Evolutionary conservation across 768 basidiomycete genomes (phyloP), one percentile per base, ranked within the genome.

Genomic region (Nidularia pulvinata): DNA sequence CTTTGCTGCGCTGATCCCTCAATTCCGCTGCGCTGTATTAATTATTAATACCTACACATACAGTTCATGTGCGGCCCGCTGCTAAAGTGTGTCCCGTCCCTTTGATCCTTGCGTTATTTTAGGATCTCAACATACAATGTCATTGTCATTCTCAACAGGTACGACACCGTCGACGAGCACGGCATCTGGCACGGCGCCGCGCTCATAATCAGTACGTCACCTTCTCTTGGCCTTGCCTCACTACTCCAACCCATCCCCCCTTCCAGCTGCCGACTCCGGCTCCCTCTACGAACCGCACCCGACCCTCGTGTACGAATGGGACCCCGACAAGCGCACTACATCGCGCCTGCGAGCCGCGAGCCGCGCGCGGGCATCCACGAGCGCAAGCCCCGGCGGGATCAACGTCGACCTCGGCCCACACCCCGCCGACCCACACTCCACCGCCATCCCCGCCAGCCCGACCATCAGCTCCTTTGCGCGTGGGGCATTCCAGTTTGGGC

Each of bases 1-100:
- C 51, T n/a, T 19, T 32, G 19, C 37, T 39, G 7, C 7, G 37
- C 37, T 39, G 7, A 39, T 39, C 37, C n/a, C 37, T n/a, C n/a
- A n/a, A n/a, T n/a, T n/a, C n/a, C n/a, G n/a, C n/a, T n/a, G n/a
- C n/a, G n/a, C n/a, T n/a, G n/a, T n/a, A n/a, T n/a, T n/a, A n/a
- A n/a, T n/a, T n/a, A n/a, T n/a, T n/a, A n/a, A n/a, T n/a, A n/a
- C n/a, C n/a, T n/a, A n/a, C 32, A 49, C 46, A 13, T 32, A 32
- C 67, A 88, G 78, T 82, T 95, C 62, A 95, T 96, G 93, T 92
- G 90, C 52, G 94, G 95, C 0, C 94, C 94, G 19, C 74, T 98
- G 14, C 71, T 98, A 50, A 75, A 73, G 78, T 80, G 58, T 49
- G 68, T 33, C 33, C 45, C 48, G 33, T 36, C 44, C 48, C 39